Conservation (phyloP, 2,329 filamentous ascomycete genomes). For the Colletotrichum echinochloae region DNA sequence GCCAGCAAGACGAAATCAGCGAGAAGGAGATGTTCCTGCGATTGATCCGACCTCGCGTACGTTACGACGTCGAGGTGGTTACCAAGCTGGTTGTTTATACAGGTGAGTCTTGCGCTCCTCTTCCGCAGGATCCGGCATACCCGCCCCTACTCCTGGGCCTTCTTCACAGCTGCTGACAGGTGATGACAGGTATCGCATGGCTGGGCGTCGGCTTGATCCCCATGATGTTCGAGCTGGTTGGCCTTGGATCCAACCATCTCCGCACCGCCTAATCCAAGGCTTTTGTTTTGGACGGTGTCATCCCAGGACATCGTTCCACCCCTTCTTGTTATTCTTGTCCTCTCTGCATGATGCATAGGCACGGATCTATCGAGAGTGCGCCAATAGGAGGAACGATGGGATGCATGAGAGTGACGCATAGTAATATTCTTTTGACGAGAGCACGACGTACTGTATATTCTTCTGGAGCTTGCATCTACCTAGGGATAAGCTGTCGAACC, state of each 20-base stretch:
- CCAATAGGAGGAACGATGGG: not conserved
- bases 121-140: constrained; percentile 21
- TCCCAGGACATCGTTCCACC: not conserved
- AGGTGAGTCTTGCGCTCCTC: constrained; percentile 65
- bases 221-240: constrained; percentile 74
- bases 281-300: not conserved
- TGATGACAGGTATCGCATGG: constrained; percentile 79
- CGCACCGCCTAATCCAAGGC: constrained; percentile 33
- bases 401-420: constrained; percentile 20
- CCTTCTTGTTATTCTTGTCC: constrained; percentile 3
- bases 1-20: constrained; percentile 65
- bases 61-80: constrained; percentile 98
- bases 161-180: constrained; percentile 31
- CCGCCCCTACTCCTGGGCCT: constrained; percentile 11
- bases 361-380: not conserved
- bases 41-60: constrained; percentile 86
- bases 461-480: constrained; percentile 31
- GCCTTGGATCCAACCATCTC: constrained; percentile 60
- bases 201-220: constrained; percentile 82
- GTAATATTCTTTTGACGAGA: constrained; percentile 24
- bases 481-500: constrained; percentile 4
- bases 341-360: constrained; percentile 30
- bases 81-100: constrained; percentile 96
- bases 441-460: constrained; percentile 36
- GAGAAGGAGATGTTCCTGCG: constrained; percentile 86